Evolutionary conservation across 2,329 filamentous ascomycete genomes (phyloP).

Genomic region (Diaporthe citri): DNA sequence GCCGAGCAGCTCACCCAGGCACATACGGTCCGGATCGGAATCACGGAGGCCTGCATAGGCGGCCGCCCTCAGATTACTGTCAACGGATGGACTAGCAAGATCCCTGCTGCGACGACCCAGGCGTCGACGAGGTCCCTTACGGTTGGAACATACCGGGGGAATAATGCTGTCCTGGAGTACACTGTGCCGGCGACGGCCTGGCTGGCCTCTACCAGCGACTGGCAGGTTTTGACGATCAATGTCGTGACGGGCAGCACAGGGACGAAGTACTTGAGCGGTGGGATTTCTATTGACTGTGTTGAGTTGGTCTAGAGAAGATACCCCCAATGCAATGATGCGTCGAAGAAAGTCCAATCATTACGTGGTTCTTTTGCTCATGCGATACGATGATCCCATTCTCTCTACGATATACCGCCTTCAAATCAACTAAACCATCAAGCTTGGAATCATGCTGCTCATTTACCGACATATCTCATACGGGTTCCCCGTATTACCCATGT

Average conservation of each 20-base stretch:
- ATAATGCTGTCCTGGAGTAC: conserved; percentile 48
- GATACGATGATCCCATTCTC: no score
- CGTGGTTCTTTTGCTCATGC: not conserved
- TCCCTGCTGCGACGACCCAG: conserved; percentile 47
- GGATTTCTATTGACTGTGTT: conserved; percentile 48
- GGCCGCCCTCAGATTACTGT: conserved; percentile 49
- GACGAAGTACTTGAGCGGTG: conserved; percentile 46
- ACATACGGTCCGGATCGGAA: conserved; percentile 48
- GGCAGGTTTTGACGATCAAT: conserved; percentile 48
- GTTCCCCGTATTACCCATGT: not conserved
- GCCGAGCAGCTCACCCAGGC: conserved; percentile 46
- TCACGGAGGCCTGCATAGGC: conserved; percentile 49
- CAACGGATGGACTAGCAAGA: conserved; percentile 47
- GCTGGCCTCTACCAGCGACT: conserved; percentile 46
- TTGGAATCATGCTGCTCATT: not conserved
- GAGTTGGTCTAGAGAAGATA: conserved; percentile 41
- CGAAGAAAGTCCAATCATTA: no score
- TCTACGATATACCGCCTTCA: not conserved
- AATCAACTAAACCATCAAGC: not conserved
- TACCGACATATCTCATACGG: not conserved
- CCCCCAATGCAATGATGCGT: not conserved
- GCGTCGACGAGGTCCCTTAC: conserved; percentile 49
- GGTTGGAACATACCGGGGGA: conserved; percentile 50
- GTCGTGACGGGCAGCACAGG: conserved; percentile 48
- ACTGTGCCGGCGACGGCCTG: conserved; percentile 47